Conservation (phyloP, 2,329 filamentous ascomycete genomes). For the Zopfia rhizophila region DNA sequence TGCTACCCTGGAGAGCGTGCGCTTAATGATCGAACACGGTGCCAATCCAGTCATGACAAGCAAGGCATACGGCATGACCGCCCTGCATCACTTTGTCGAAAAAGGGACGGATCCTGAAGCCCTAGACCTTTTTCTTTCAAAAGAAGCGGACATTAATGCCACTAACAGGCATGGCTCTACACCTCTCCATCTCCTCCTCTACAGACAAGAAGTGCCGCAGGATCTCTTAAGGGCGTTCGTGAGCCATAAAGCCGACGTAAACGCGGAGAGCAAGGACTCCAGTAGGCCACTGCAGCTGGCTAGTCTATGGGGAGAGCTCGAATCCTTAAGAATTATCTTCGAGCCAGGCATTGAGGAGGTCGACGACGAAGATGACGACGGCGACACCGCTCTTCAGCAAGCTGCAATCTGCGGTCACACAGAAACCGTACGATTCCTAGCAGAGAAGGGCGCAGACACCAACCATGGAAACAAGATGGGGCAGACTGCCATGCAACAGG, state of each 20-base stretch:
- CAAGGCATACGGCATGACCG: not conserved
- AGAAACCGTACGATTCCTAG: conserved; percentile 13
- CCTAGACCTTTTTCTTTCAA: conserved; percentile 12
- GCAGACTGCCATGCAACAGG: conserved; percentile 18
- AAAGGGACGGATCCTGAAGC: conserved; percentile 12
- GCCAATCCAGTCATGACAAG: not conserved
- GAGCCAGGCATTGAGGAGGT: conserved; percentile 17
- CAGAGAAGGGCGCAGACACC: conserved; percentile 20
- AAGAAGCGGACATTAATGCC: no score
- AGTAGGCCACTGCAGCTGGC: conserved; percentile 3
- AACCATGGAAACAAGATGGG: conserved; percentile 21
- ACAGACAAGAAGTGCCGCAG: not conserved
- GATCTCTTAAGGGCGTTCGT: conserved; percentile 1
- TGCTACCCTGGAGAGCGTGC: conserved; percentile 4
- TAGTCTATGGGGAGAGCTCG: conserved; percentile 14
- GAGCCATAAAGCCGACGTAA: conserved; percentile 13
- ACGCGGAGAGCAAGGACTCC: conserved; percentile 11
- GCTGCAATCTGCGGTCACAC: conserved; percentile 15
- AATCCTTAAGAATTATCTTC: conserved; percentile 21
- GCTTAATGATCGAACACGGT: conserved; percentile 15
- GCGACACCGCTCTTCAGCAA: conserved; percentile 21
- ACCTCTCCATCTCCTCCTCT: no score
- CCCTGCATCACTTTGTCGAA: conserved; percentile 18
- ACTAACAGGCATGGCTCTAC: no score
- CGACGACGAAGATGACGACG: conserved; percentile 23